phyloP scores from a whole-genome alignment of 2,329 filamentous ascomycete genomes.

The Scortechinia acanthostroma region DNA sequence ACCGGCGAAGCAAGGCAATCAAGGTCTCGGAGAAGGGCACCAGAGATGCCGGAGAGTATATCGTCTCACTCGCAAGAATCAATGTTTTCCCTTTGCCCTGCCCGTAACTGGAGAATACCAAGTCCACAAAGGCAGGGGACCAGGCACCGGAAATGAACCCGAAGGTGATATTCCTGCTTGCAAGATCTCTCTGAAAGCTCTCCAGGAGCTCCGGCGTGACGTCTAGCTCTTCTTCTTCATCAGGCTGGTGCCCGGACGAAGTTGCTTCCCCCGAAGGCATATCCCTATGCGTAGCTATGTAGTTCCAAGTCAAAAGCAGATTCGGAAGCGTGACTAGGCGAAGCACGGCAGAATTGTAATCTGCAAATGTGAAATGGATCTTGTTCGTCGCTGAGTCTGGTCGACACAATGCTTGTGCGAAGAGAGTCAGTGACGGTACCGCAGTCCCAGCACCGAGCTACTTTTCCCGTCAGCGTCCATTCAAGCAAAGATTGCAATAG shows the following conservation, averaged over 20 bases:
- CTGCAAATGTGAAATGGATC: slow-evolving; percentile 45
- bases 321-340: slow-evolving; percentile 55
- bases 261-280: not conserved
- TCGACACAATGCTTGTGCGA: slow-evolving; percentile 36
- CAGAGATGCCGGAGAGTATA: slow-evolving; percentile 49
- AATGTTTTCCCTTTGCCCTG: slow-evolving; percentile 27
- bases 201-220: slow-evolving; percentile 35
- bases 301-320: slow-evolving; percentile 42
- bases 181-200: slow-evolving; percentile 32
- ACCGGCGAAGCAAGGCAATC: slow-evolving; percentile 31
- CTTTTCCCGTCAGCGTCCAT: slow-evolving; percentile 3
- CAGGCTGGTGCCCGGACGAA: slow-evolving; percentile 2
- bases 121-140: slow-evolving; percentile 35
- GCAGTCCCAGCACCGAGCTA: slow-evolving; percentile 58
- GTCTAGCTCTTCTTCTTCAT: slow-evolving; percentile 25
- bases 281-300: slow-evolving; percentile 6
- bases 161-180: slow-evolving; percentile 30
- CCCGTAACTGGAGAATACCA: slow-evolving; percentile 24
- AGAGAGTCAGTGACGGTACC: slow-evolving; percentile 44
- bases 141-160: slow-evolving; percentile 53
- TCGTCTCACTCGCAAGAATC: slow-evolving; percentile 56
- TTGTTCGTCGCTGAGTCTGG: slow-evolving; percentile 7
- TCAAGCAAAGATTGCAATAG: no score
- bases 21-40: slow-evolving; percentile 45
- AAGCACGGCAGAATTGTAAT: slow-evolving; percentile 54